phyloP scores from a whole-genome alignment of 176 grass and related monocot genomes.

The Triticum aestivum region IWGSC_CS_RefSeq_v2.1 NC_057804.1:514265263-514265762 shows the following conservation, averaged over 20 bases:
- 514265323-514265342: neutral
- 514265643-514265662: conserved; percentile 76
- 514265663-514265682: conserved; percentile 94
- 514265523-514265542: conserved; percentile 8
- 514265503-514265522: neutral
- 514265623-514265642: conserved; percentile 29
- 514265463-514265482: neutral
- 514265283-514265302: neutral
- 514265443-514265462: neutral
- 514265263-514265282: neutral
- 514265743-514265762: conserved; percentile 90
- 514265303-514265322: neutral
- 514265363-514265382: neutral
- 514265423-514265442: conserved; percentile 4
- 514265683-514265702: conserved; percentile 89
- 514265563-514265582: neutral
- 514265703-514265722: conserved; percentile 78
- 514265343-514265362: conserved; percentile 12
- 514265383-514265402: conserved; percentile 1
- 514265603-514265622: conserved; percentile 9
- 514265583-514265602: neutral
- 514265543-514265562: neutral
- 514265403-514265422: conserved; percentile 21
- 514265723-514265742: conserved; percentile 78
- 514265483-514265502: conserved; percentile 25